Conservation (phyloP, 345 rosid species). For the Populus euphratica region DNA sequence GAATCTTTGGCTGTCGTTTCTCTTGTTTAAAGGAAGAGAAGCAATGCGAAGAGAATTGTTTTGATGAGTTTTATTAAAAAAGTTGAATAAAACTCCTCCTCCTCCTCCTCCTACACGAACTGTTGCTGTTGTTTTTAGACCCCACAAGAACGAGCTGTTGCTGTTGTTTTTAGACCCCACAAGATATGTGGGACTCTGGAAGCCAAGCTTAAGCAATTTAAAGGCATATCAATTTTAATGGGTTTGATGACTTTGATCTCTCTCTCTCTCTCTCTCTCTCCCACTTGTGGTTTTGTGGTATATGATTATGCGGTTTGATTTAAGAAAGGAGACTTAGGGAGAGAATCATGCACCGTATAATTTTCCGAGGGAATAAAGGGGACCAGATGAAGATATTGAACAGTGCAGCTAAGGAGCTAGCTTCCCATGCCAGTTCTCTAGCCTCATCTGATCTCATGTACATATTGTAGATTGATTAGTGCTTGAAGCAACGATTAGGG, state of each 20-base stretch:
- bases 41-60: conserved; percentile 9
- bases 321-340: not conserved
- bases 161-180: not conserved
- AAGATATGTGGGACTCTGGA: conserved; percentile 27
- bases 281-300: not conserved
- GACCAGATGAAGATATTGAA: conserved; percentile 5
- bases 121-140: not conserved
- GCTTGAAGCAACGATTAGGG: too few relatives aligned
- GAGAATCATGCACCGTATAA: not conserved
- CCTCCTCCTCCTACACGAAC: not conserved
- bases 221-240: conserved; percentile 33
- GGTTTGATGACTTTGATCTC: not conserved
- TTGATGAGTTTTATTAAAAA: not conserved
- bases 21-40: conserved; percentile 22
- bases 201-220: conserved; percentile 31
- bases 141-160: not conserved
- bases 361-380: not conserved
- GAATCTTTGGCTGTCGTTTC: conserved; percentile 6
- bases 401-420: not conserved
- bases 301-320: not conserved
- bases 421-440: not conserved
- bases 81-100: conserved; percentile 2
- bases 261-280: too few relatives aligned
- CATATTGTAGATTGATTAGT: too few relatives aligned
- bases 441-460: too few relatives aligned